A percentile compares a stretch with the other conserved stretches of the same genome.
Evolutionary conservation across 106 monocot species (phyloP).

Genomic region (Narthecium ossifragum): DNA sequence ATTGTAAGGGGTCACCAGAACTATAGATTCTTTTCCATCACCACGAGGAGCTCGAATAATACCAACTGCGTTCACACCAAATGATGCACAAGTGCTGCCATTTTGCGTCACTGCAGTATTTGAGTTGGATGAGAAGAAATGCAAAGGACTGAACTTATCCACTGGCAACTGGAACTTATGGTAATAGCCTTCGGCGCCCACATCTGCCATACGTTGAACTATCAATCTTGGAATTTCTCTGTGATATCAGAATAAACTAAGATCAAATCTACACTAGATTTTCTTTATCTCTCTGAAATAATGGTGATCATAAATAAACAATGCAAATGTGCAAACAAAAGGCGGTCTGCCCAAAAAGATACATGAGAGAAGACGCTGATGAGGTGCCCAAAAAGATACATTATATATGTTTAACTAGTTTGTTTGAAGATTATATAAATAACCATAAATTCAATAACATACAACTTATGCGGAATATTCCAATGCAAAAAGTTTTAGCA

Average conservation of each 20-base stretch:
- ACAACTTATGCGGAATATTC: too few species aligned
- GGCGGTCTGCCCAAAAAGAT: too few species aligned
- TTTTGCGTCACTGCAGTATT: slow-evolving; percentile 1
- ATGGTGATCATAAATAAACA: too few species aligned
- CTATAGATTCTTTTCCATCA: slow-evolving; percentile 94
- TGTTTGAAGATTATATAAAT: too few species aligned
- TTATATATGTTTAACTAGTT: too few species aligned
- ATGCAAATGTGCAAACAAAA: too few species aligned
- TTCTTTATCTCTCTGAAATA: too few species aligned
- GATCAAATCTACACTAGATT: too few species aligned
- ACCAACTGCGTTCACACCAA: slow-evolving; percentile 64
- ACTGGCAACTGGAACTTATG: slow-evolving; percentile 45
- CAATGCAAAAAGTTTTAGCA: too few species aligned
- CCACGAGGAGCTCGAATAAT: slow-evolving; percentile 81
- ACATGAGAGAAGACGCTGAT: too few species aligned
- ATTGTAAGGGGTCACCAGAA: slow-evolving; percentile 85
- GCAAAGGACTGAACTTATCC: slow-evolving; percentile 40
- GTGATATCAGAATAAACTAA: slow-evolving; percentile 4
- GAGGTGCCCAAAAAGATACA: too few species aligned
- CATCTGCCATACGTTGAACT: slow-evolving; percentile 38
- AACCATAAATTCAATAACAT: too few species aligned
- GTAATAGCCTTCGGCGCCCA: slow-evolving; percentile 78
- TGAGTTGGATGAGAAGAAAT: slow-evolving; percentile 58
- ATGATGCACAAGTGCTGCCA: slow-evolving; percentile 33
- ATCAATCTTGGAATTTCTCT: slow-evolving; percentile 63